Conservation (phyloP, 306 rosid species). For the Malus asiatica region DNA sequence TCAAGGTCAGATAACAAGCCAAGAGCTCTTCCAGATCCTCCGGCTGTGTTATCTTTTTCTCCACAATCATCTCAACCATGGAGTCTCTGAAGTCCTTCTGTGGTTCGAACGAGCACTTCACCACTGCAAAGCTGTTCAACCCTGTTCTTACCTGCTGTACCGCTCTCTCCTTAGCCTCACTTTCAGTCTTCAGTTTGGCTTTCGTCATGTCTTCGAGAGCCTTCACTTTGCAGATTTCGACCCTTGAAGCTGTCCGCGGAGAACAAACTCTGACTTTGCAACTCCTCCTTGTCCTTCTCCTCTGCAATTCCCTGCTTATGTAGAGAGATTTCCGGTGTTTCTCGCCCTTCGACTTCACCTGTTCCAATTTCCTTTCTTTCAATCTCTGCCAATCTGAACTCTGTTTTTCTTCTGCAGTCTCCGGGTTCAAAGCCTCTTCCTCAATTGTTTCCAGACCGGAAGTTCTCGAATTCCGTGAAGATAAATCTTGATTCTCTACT, state of each 20-base stretch:
- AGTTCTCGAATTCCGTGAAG: constrained; percentile 24
- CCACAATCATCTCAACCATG: constrained; percentile 85
- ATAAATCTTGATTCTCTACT: constrained; percentile 18
- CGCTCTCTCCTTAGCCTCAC: constrained; percentile 26
- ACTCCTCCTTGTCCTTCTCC: constrained; percentile 43
- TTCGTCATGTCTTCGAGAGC: constrained; percentile 64
- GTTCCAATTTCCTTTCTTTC: constrained; percentile 32
- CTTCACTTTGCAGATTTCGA: constrained; percentile 61
- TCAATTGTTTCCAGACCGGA: constrained; percentile 22
- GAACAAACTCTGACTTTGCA: constrained; percentile 48
- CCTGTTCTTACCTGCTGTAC: constrained; percentile 19
- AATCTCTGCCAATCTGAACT: constrained; percentile 24
- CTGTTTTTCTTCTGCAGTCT: constrained; percentile 19
- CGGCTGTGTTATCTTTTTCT: constrained; percentile 45
- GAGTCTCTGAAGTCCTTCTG: constrained; percentile 89
- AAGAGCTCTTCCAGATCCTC: constrained; percentile 80
- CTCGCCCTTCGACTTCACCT: constrained; percentile 38
- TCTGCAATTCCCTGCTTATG: constrained; percentile 52
- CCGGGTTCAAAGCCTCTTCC: constrained; percentile 18
- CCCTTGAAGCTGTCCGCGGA: constrained; percentile 59
- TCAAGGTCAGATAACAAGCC: constrained; percentile 80
- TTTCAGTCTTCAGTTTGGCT: constrained; percentile 49
- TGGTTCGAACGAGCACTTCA: constrained; percentile 64
- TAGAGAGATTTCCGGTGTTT: constrained; percentile 45
- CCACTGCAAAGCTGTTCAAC: constrained; percentile 70